Evolutionary conservation across 805 yeast species (phyloP).

Genomic region (Saccharomyces kudriavzevii): DNA sequence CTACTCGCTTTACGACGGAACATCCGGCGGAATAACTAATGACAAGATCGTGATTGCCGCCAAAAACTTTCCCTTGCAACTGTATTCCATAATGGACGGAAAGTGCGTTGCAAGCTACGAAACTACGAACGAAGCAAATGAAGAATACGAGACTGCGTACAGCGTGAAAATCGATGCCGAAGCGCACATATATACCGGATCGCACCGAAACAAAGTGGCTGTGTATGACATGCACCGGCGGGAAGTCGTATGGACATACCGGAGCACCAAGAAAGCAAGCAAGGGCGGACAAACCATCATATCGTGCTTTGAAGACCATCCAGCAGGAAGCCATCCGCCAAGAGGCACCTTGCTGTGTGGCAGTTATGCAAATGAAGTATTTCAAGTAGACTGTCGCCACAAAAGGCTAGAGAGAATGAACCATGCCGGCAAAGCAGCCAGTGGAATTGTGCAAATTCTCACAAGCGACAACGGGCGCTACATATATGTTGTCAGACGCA

Average conservation of each 20-base stretch:
- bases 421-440: constrained; percentile 6
- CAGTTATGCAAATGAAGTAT: constrained; percentile 26
- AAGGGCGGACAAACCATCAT: constrained; percentile 11
- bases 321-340: constrained; percentile 5
- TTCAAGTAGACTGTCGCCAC: constrained; percentile 18
- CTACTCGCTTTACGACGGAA: constrained; percentile 28
- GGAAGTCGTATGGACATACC: constrained; percentile 17
- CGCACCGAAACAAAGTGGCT: constrained; percentile 19
- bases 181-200: constrained; percentile 28
- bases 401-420: not conserved
- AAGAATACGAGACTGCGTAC: constrained; percentile 27
- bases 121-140: constrained; percentile 28
- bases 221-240: constrained; percentile 28
- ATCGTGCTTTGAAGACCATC: constrained; percentile 21
- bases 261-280: constrained; percentile 4
- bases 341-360: constrained; percentile 10
- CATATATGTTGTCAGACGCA: constrained; percentile 29
- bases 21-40: constrained; percentile 3
- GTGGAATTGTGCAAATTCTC: constrained; percentile 32
- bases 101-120: constrained; percentile 16
- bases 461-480: constrained; percentile 33
- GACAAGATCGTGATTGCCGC: constrained; percentile 26
- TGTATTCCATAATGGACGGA: constrained; percentile 19
- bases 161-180: constrained; percentile 21
- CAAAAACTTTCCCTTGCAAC: constrained; percentile 32